phyloP scores from a whole-genome alignment of 2,329 filamentous ascomycete species.

The Calonectria honghensis region DNA sequence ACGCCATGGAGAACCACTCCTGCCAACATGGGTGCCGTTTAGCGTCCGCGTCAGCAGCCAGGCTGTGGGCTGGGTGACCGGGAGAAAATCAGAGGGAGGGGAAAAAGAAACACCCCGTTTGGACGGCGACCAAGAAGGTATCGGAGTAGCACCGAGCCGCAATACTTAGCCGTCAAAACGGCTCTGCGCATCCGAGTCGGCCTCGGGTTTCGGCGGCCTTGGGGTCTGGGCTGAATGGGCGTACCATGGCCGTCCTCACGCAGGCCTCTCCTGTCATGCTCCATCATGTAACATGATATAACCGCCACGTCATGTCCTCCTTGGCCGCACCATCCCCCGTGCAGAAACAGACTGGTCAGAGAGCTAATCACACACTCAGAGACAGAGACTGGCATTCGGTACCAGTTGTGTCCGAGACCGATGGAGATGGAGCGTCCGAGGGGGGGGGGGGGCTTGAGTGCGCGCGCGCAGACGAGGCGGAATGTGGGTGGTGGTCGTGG shows the following conservation, averaged over 20 bases:
- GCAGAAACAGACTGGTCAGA: background rate
- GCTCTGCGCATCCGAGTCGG: background rate
- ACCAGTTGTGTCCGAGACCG: background rate
- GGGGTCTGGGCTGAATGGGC: background rate
- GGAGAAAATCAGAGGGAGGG: background rate
- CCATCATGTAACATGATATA: slow-evolving; percentile 15
- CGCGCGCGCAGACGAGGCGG: slow-evolving; percentile 1
- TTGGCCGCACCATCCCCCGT: background rate
- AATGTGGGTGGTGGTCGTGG: slow-evolving; percentile 3
- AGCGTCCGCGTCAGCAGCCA: slow-evolving; percentile 21
- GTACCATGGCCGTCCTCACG: background rate
- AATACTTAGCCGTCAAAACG: background rate
- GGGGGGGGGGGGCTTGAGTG: background rate
- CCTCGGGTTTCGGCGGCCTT: slow-evolving; percentile 3
- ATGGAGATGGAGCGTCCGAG: background rate
- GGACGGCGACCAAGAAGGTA: background rate
- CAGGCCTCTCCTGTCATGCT: background rate
- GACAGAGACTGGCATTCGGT: background rate
- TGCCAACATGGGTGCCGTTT: background rate
- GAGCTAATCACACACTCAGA: background rate
- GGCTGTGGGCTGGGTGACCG: slow-evolving; percentile 2
- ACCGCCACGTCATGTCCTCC: slow-evolving; percentile 7
- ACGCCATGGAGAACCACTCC: background rate
- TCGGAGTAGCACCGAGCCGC: background rate
- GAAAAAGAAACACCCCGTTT: background rate